Conservation (phyloP, 352 stramenopile genomes). For the Phytopythium vexans region DNA sequence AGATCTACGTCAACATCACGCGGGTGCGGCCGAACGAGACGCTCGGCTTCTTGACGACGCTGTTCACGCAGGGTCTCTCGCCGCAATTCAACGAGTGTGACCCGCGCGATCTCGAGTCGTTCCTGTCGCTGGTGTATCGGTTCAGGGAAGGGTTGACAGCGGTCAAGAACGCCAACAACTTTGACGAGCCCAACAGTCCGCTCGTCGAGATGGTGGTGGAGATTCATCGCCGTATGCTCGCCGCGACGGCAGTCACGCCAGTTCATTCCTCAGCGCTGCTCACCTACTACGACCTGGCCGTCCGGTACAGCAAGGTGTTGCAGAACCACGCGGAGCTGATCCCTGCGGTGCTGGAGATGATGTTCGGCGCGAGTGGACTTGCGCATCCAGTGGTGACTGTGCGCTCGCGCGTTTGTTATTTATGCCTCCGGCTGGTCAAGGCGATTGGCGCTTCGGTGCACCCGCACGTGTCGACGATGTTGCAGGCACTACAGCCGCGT, state of each 20-base stretch:
- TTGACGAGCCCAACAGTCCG: constrained; percentile 61
- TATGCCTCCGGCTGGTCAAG: constrained; percentile 82
- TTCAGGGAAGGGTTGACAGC: constrained; percentile 82
- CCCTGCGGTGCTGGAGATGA: constrained; percentile 68
- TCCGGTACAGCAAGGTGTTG: constrained; percentile 74
- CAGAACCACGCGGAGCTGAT: constrained; percentile 68
- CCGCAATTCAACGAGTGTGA: constrained; percentile 52
- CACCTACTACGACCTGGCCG: constrained; percentile 79
- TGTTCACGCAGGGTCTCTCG: constrained; percentile 48
- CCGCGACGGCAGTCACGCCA: constrained; percentile 14
- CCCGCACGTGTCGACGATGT: constrained; percentile 73
- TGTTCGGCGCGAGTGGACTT: constrained; percentile 79
- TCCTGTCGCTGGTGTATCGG: constrained; percentile 71
- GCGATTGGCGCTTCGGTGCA: constrained; percentile 58
- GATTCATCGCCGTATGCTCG: constrained; percentile 64
- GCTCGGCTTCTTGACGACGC: constrained; percentile 58
- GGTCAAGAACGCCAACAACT: constrained; percentile 55
- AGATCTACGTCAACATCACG: constrained; percentile 87
- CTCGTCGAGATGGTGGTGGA: constrained; percentile 67
- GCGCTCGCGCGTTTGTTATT: constrained; percentile 80
- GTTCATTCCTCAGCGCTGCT: constrained; percentile 60
- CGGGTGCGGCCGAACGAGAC: constrained; percentile 67
- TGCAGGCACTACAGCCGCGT: constrained; percentile 60
- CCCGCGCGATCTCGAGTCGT: constrained; percentile 70
- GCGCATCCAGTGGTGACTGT: constrained; percentile 51